Evolutionary conservation across 768 basidiomycete genomes (phyloP).

Genomic region (Cystobasidium ongulense): DNA sequence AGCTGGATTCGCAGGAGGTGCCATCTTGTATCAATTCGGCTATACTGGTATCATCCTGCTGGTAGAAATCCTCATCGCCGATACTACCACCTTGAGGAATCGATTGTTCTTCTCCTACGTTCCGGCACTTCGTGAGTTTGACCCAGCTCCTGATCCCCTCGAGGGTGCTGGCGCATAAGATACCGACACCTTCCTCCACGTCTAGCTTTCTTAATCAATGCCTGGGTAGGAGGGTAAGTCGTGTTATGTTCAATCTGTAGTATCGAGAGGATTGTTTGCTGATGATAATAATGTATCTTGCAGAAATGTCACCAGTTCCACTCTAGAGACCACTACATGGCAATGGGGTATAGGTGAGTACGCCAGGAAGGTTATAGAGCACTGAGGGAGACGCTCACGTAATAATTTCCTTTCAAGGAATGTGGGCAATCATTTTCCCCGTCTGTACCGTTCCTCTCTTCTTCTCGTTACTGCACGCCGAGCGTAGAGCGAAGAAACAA

Average conservation of each 20-base stretch:
- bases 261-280: not conserved
- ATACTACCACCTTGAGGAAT: slow-evolving; percentile 41
- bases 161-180: not conserved
- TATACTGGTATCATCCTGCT: slow-evolving; percentile 41
- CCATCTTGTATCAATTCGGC: slow-evolving; percentile 44
- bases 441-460: slow-evolving; percentile 35
- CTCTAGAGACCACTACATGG: slow-evolving; percentile 40
- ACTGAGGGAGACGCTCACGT: not conserved
- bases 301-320: slow-evolving; percentile 38
- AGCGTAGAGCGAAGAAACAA: slow-evolving; percentile 34
- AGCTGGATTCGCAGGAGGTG: slow-evolving; percentile 42
- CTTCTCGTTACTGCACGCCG: slow-evolving; percentile 36
- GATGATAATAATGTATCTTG: not conserved
- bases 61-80: slow-evolving; percentile 45
- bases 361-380: too few relatives aligned
- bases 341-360: slow-evolving; percentile 43
- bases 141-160: not conserved
- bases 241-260: too few relatives aligned
- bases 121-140: slow-evolving; percentile 37
- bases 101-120: slow-evolving; percentile 44
- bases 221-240: slow-evolving; percentile 42
- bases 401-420: slow-evolving; percentile 19
- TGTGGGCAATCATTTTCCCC: slow-evolving; percentile 45
- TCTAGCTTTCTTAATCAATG: slow-evolving; percentile 42
- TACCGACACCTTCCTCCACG: not conserved